Percentiles rank a stretch among this genome's conserved stretches.
phyloP scores from a whole-genome alignment of 192 early-diverging fungal species.

The Geosiphon pyriformis region DNA sequence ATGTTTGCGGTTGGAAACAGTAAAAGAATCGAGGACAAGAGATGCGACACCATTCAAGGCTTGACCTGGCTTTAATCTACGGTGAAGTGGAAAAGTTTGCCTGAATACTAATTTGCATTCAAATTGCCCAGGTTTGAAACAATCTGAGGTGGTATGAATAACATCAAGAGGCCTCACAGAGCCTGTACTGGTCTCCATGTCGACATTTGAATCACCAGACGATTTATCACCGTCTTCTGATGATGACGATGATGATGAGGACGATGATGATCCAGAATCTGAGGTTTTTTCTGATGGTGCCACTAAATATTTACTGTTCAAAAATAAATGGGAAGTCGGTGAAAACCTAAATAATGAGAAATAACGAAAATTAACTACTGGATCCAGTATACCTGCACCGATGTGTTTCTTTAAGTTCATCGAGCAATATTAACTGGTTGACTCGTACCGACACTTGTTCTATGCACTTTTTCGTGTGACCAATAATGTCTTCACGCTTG shows the following conservation, averaged over 20 bases:
- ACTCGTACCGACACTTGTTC: conserved; percentile 56
- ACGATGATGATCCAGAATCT: conserved; percentile 42
- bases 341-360: neutral
- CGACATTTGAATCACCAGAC: neutral
- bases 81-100: conserved; percentile 64
- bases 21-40: conserved; percentile 48
- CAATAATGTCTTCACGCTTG: conserved; percentile 48
- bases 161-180: conserved; percentile 26
- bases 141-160: conserved; percentile 29
- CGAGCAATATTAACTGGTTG: conserved; percentile 58
- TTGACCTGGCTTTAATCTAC: conserved; percentile 61
- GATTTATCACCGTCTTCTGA: conserved; percentile 52
- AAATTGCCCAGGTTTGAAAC: conserved; percentile 56
- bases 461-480: conserved; percentile 49
- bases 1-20: conserved; percentile 66
- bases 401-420: conserved; percentile 54
- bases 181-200: conserved; percentile 19
- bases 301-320: conserved; percentile 50
- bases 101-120: conserved; percentile 63
- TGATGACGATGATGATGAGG: conserved; percentile 44
- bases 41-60: conserved; percentile 57
- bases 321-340: too few species aligned
- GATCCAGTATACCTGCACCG: conserved; percentile 48
- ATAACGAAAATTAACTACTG: neutral
- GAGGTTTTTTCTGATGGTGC: conserved; percentile 35